Conservation (phyloP, 208 protist genomes). For the Trypanosomatidae sp. region DNA sequence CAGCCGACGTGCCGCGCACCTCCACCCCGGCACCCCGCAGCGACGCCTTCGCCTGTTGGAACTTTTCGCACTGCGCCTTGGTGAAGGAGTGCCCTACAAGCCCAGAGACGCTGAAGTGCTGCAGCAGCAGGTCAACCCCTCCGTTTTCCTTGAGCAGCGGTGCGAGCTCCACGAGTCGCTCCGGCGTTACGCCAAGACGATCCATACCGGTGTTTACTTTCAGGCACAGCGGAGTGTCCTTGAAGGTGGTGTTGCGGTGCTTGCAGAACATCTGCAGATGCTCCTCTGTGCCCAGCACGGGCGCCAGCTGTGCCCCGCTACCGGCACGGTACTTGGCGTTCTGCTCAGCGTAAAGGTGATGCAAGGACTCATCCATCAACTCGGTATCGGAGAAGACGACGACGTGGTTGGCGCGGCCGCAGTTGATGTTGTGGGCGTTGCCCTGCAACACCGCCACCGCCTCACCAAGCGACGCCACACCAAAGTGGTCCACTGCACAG, state of each 20-base stretch:
- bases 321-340: slow-evolving; percentile 31
- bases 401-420: slow-evolving; percentile 16
- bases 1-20: slow-evolving; percentile 45
- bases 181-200: slow-evolving; percentile 36
- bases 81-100: slow-evolving; percentile 39
- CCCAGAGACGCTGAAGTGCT: slow-evolving; percentile 56
- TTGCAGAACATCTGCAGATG: slow-evolving; percentile 42
- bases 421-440: slow-evolving; percentile 15
- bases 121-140: slow-evolving; percentile 40
- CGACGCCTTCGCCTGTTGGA: slow-evolving; percentile 34
- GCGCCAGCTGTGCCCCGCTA: slow-evolving; percentile 25
- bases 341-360: slow-evolving; percentile 3
- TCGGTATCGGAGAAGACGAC: slow-evolving; percentile 68
- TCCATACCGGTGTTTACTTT: slow-evolving; percentile 65
- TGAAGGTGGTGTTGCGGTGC: slow-evolving; percentile 33
- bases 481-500: slow-evolving; percentile 32
- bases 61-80: slow-evolving; percentile 34
- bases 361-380: slow-evolving; percentile 34
- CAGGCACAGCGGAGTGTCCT: slow-evolving; percentile 42
- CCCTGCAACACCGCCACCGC: slow-evolving; percentile 34
- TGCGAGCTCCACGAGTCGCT: slow-evolving; percentile 30
- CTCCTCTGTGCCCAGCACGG: slow-evolving; percentile 36
- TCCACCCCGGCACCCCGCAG: slow-evolving; percentile 42
- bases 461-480: slow-evolving; percentile 55
- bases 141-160: slow-evolving; percentile 42